A percentile compares a stretch with the other conserved stretches of the same genome.
These are phyloP conservation scores for Hortiboletus flavorubellus DNA, from an alignment of 768 basidiomycete genomes.

Conservation along the genomic window DNA sequence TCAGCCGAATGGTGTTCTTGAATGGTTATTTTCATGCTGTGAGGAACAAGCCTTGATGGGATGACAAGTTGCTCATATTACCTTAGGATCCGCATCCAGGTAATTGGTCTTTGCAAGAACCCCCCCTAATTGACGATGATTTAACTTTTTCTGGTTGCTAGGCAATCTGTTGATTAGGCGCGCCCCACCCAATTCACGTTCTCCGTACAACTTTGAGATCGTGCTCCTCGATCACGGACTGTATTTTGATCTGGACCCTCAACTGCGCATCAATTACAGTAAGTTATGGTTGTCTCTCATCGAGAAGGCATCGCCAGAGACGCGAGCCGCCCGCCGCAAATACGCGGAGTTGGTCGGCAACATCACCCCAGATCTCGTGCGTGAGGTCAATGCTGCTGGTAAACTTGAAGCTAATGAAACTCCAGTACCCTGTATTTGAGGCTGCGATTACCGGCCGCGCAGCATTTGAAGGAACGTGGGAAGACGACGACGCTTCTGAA, in stretches of 20 bases:
- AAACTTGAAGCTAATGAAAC: constrained; percentile 2
- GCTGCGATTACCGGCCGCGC: constrained; percentile 88
- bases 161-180: constrained; percentile 92
- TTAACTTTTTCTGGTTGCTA: constrained; percentile 16
- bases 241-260: constrained; percentile 85
- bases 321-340: constrained; percentile 67
- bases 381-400: constrained; percentile 18
- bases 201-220: constrained; percentile 94
- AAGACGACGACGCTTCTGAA: constrained; percentile 34
- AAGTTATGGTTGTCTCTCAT: constrained; percentile 92
- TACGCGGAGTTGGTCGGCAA: constrained; percentile 92
- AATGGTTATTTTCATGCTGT: constrained; percentile 90
- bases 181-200: constrained; percentile 54
- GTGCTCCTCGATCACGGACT: constrained; percentile 92
- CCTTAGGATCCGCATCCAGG: constrained; percentile 84
- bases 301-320: constrained; percentile 60
- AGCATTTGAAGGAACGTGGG: constrained; percentile 62
- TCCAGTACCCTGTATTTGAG: constrained; percentile 89
- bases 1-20: constrained; percentile 92
- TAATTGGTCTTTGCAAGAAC: constrained; percentile 24
- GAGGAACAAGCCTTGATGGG: constrained; percentile 27
- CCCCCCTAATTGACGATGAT: constrained; percentile 1
- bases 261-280: constrained; percentile 79
- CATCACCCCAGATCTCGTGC: constrained; percentile 79
- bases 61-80: constrained; percentile 13